These are phyloP conservation scores for Colletotrichum truncatum DNA, from an alignment of 2,329 filamentous ascomycete genomes.

Conservation along the genomic window DNA sequence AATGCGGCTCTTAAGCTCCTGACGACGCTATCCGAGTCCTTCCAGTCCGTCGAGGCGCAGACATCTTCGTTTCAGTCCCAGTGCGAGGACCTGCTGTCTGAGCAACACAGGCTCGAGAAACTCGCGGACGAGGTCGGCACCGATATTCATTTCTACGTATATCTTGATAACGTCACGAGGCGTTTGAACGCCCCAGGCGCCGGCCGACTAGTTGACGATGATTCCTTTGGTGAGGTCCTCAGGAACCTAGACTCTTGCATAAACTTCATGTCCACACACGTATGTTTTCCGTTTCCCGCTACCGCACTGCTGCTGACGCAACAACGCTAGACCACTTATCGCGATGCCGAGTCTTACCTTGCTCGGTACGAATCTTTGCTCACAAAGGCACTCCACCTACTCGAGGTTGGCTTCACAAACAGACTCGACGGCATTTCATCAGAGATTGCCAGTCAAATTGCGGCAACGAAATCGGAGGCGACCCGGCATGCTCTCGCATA, in stretches of 20 bases:
- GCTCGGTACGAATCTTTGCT: conserved; percentile 88
- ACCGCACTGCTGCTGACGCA: not conserved
- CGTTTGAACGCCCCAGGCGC: conserved; percentile 93
- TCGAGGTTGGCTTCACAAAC: conserved; percentile 65
- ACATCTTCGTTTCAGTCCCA: conserved; percentile 93
- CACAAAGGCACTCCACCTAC: conserved; percentile 69
- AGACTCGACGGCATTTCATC: conserved; percentile 62
- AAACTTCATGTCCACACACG: conserved; percentile 89
- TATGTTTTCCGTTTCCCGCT: conserved; percentile 51
- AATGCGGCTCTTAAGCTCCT: conserved; percentile 79
- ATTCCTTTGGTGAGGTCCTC: conserved; percentile 89
- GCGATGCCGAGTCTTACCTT: conserved; percentile 87
- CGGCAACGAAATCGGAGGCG: conserved; percentile 65
- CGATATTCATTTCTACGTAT: conserved; percentile 94
- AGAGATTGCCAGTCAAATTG: conserved; percentile 64
- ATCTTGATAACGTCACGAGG: conserved; percentile 89
- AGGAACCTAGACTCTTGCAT: conserved; percentile 89
- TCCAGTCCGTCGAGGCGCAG: conserved; percentile 86
- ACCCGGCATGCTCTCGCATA: conserved; percentile 68
- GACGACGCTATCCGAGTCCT: conserved; percentile 83
- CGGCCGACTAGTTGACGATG: conserved; percentile 82
- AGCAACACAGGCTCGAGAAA: conserved; percentile 81
- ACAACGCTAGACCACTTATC: conserved; percentile 74
- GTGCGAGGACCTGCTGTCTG: conserved; percentile 86
- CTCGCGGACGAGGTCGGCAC: conserved; percentile 87